These are phyloP conservation scores for Termitomyces sp. DNA, from an alignment of 768 basidiomycete species.

Conservation along the genomic window DNA sequence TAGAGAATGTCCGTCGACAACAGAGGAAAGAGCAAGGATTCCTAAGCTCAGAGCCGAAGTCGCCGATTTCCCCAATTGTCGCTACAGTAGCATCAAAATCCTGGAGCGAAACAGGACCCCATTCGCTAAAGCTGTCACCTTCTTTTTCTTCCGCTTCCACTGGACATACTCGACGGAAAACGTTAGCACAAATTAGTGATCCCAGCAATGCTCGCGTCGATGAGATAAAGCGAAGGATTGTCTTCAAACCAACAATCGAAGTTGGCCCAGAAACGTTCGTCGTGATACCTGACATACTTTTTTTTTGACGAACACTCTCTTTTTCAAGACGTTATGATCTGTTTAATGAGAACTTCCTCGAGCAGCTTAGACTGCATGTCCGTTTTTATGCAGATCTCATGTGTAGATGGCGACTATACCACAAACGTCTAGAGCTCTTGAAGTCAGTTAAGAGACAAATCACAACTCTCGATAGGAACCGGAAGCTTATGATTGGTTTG, in stretches of 20 bases:
- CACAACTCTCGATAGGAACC: slow-evolving; percentile 11
- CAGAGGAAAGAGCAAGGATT: slow-evolving; percentile 24
- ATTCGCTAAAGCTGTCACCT: slow-evolving; percentile 26
- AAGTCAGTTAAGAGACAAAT: slow-evolving; percentile 45
- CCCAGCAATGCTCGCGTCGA: slow-evolving; percentile 23
- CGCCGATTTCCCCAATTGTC: slow-evolving; percentile 10
- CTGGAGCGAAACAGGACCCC: slow-evolving; percentile 41
- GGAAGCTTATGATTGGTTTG: slow-evolving; percentile 30
- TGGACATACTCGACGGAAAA: slow-evolving; percentile 34
- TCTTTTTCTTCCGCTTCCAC: slow-evolving; percentile 40
- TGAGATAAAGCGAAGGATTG: slow-evolving; percentile 24
- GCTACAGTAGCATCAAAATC: slow-evolving; percentile 36
- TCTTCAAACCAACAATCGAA: slow-evolving; percentile 30
- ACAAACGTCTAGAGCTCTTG: slow-evolving; percentile 69
- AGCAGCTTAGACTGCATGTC: slow-evolving; percentile 47
- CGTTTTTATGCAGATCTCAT: slow-evolving; percentile 71
- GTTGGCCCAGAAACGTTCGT: slow-evolving; percentile 10
- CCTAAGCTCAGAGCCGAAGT: slow-evolving; percentile 9
- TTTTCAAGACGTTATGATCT: slow-evolving; percentile 15
- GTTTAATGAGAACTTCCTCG: slow-evolving; percentile 33
- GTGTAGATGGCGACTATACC: slow-evolving; percentile 63
- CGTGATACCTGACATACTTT: neutral
- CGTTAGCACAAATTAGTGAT: slow-evolving; percentile 9
- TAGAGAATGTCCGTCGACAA: slow-evolving; percentile 11
- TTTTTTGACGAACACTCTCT: slow-evolving; percentile 5